Evolutionary conservation across 2,329 filamentous ascomycete genomes (phyloP).

Genomic region (Phoma sp.): DNA sequence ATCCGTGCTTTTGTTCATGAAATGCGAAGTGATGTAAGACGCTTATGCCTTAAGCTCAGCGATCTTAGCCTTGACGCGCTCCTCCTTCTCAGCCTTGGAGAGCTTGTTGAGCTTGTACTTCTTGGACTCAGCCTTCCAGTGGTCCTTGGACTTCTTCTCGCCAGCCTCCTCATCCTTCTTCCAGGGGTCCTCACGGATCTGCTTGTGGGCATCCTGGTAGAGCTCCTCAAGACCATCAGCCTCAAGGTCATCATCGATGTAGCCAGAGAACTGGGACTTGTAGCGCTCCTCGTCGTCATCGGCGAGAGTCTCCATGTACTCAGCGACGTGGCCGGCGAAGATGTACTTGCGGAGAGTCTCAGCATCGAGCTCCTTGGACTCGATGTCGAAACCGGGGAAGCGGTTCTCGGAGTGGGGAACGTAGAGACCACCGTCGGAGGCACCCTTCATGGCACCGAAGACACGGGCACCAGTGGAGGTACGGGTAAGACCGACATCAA

Average conservation of each 20-base stretch:
- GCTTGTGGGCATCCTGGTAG: constrained; percentile 92
- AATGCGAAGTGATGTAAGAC: constrained; percentile 27
- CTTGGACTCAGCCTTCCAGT: constrained; percentile 94
- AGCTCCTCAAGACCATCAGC: constrained; percentile 96
- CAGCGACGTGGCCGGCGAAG: constrained; percentile 95
- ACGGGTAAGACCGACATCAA: constrained; percentile 95
- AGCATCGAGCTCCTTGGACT: constrained; percentile 96
- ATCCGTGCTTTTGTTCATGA: constrained; percentile 45
- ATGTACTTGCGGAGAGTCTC: constrained; percentile 99
- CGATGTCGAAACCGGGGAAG: constrained; percentile 98
- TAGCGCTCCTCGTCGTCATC: constrained; percentile 99
- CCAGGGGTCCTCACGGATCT: constrained; percentile 97
- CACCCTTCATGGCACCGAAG: constrained; percentile 99
- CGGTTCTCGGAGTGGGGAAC: constrained; percentile 99
- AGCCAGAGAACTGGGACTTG: constrained; percentile 97
- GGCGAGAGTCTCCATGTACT: constrained; percentile 99
- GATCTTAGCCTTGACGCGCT: constrained; percentile 90
- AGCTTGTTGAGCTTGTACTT: constrained; percentile 84
- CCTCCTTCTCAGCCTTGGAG: constrained; percentile 80
- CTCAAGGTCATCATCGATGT: constrained; percentile 96
- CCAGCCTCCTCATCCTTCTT: constrained; percentile 81
- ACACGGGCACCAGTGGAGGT: constrained; percentile 98
- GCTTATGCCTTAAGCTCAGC: constrained; percentile 69
- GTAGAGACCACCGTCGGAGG: constrained; percentile 95
- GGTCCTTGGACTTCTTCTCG: constrained; percentile 94